Percentiles rank a stretch among this genome's conserved stretches.
phyloP scores from a whole-genome alignment of 208 protist species.

The Zelonia costaricensis region DNA sequence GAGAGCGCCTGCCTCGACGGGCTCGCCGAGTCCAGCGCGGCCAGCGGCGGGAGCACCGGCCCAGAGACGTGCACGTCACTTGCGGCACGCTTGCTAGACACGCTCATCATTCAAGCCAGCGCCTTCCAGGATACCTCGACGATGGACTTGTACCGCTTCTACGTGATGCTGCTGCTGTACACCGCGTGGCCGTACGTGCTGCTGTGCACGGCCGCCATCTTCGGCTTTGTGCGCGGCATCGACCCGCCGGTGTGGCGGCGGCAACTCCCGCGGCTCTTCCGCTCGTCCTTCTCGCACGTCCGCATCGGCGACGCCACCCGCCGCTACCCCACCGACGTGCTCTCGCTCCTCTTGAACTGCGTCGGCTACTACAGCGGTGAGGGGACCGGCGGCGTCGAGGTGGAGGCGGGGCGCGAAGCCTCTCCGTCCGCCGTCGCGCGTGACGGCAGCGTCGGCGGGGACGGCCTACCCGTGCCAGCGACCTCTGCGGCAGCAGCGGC shows the following conservation, averaged over 20 bases:
- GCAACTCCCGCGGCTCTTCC: constrained; percentile 75
- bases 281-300: constrained; percentile 80
- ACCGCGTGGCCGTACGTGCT: constrained; percentile 83
- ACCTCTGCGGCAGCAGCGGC: neutral
- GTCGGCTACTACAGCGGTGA: constrained; percentile 51
- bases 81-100: constrained; percentile 52
- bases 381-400: neutral
- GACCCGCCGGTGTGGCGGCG: constrained; percentile 63
- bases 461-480: no score
- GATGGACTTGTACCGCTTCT: constrained; percentile 74
- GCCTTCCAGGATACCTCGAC: constrained; percentile 62
- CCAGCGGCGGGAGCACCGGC: neutral
- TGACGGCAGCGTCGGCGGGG: neutral
- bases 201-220: constrained; percentile 70
- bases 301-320: constrained; percentile 32
- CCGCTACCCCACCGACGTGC: constrained; percentile 70
- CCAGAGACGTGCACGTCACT: constrained; percentile 13
- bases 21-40: neutral
- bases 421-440: neutral
- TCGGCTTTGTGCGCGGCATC: constrained; percentile 65
- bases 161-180: constrained; percentile 73
- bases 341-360: constrained; percentile 78
- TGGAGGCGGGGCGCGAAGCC: neutral
- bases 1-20: constrained; percentile 37
- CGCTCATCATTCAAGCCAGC: constrained; percentile 71